Evolutionary conservation across 2,329 filamentous ascomycete species (phyloP).

Genomic region (Epichloe coenophiala): DNA sequence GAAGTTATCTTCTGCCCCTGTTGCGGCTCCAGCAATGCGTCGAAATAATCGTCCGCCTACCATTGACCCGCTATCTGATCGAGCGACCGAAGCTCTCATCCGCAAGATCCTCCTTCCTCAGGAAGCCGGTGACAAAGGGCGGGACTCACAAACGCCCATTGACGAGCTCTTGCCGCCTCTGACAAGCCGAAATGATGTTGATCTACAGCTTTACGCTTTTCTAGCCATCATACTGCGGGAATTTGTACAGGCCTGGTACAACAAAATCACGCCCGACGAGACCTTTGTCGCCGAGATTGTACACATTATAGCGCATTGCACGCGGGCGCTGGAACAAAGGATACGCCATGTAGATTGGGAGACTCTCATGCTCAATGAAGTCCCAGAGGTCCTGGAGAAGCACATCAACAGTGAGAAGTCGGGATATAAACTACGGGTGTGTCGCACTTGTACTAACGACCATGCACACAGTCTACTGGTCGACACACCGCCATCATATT

Average conservation of each 20-base stretch:
- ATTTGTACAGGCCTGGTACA: conserved; percentile 88
- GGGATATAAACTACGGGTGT: no score
- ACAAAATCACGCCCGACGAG: conserved; percentile 80
- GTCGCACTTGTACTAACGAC: background rate
- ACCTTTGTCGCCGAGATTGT: conserved; percentile 78
- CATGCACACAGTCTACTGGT: conserved; percentile 51
- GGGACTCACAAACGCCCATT: conserved; percentile 39
- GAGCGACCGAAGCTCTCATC: conserved; percentile 67
- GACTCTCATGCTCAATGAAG: conserved; percentile 71
- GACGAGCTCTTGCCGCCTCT: conserved; percentile 78
- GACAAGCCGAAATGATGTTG: conserved; percentile 87
- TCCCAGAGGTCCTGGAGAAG: conserved; percentile 66
- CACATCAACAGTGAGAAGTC: conserved; percentile 58
- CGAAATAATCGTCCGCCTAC: conserved; percentile 20
- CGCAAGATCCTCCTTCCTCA: conserved; percentile 75
- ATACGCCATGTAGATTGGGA: conserved; percentile 72
- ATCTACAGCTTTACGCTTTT: conserved; percentile 84
- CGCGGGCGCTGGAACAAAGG: conserved; percentile 73
- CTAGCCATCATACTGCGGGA: conserved; percentile 82
- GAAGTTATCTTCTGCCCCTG: conserved; percentile 6
- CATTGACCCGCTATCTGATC: conserved; percentile 53
- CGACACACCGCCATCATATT: conserved; percentile 44
- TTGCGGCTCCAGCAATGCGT: conserved; percentile 15
- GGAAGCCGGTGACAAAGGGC: conserved; percentile 44
- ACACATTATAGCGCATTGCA: conserved; percentile 85